Base-by-base conservation (phyloP, 257 asterid genomes). In the Solanum arcanum region DNA sequence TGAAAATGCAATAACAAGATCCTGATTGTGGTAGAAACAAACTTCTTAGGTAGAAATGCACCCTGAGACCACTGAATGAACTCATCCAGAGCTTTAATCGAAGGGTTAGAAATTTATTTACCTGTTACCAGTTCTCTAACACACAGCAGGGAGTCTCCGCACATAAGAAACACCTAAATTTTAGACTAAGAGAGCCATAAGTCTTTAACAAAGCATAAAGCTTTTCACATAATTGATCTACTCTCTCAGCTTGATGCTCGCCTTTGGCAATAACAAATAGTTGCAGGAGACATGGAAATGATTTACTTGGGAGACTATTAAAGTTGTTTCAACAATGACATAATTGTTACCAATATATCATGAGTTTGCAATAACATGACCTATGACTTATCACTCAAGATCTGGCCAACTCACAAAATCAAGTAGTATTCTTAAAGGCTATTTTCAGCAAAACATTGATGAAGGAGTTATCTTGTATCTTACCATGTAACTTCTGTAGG, bases 401-500 rank as follows among this genome's bases (percentile, higher is more conserved):
- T 81, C 69, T 81, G 56, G 18, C 46, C 25, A 49, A 59, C 85
- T 81, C 69, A 49, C 29, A 81, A 81, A 47, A 47, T 81, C 20
- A 47, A 47, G 41, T 29, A 46, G 60, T 29, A 29, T 80, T 80
- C 16, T 47, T 11, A 81, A 81, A 81, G 27, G 44, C 29, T 49
- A 29, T 81, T 81, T 81, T 81, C 85, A 81, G 69, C 18, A 66
- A 81, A 49, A 81, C 15, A 81, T 81, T 81, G 68, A 46, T 29
- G 29, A 80, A 6, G 64, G 41, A 44, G 84, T 27, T 78, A 78
- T 46, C 84, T 78, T 78, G 84, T 27, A 86, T 31, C 90, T 92
- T 95, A 96, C 99, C 98, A 91, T 86, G 88, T 92, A 93, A 86
- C 99, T 97, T 89, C 98, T 89, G 86, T 89, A 97, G 12, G 93